These are phyloP conservation scores for Moringa oleifera DNA, from an alignment of 345 rosid species.

Conservation along the genomic window DNA sequence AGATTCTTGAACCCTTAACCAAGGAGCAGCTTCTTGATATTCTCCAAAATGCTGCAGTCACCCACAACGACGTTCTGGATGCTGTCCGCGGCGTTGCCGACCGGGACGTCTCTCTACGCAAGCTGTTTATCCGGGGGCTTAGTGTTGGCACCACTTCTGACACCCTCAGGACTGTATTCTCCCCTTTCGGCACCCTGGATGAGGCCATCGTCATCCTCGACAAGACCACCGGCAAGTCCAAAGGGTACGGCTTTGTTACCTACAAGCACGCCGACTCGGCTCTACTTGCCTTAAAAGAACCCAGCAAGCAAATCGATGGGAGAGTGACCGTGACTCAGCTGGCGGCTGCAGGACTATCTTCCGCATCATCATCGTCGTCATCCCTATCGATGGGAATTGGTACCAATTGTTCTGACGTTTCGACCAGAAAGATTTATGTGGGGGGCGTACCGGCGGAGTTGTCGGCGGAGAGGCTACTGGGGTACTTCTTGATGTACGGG, in stretches of 20 bases:
- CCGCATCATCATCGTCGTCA: too few relatives aligned
- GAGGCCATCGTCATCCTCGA: conserved; percentile 74
- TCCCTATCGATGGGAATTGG: too few relatives aligned
- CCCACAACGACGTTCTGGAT: conserved; percentile 48
- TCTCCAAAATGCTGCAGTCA: conserved; percentile 40
- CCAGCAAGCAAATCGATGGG: conserved; percentile 75
- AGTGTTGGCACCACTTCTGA: conserved; percentile 85
- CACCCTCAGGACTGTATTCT: conserved; percentile 50
- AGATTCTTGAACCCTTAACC: conserved; percentile 50
- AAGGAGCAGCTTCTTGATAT: conserved; percentile 64
- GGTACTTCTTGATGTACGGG: conserved; percentile 56
- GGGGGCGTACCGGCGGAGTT: conserved; percentile 64
- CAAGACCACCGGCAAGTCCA: conserved; percentile 63
- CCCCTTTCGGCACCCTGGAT: conserved; percentile 65
- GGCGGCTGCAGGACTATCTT: conserved; percentile 66
- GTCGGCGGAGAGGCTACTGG: conserved; percentile 55
- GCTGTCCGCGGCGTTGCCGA: conserved; percentile 57
- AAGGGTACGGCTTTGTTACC: conserved; percentile 79
- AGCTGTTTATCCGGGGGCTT: conserved; percentile 80
- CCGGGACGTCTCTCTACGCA: conserved; percentile 60
- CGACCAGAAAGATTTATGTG: conserved; percentile 77
- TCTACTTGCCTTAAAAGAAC: conserved; percentile 61
- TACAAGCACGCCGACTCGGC: conserved; percentile 70
- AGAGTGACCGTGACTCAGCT: conserved; percentile 78
- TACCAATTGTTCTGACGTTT: conserved; percentile 37